Evolutionary conservation across 495 filamentous ascomycete species (phyloP), one percentile per base, ranked within the genome.

Genomic region (Penicillium crystallinum): DNA sequence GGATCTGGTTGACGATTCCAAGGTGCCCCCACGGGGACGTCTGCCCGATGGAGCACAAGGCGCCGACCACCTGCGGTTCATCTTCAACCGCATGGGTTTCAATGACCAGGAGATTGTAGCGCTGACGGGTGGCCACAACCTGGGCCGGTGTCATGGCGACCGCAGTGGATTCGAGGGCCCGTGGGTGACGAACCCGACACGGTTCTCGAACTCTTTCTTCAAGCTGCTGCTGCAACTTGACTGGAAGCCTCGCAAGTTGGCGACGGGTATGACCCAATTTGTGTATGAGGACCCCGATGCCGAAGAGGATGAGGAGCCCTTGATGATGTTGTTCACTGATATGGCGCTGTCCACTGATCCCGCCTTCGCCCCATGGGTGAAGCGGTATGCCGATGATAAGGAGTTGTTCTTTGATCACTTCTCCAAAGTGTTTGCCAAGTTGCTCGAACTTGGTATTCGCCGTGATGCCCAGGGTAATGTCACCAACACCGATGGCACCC

Each of bases 71-170:
- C 56, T 86, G 41, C 73, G 81, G 2, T 65, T 64, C 54, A 75
- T 86, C 61, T 84, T 84, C 64, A 70, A 77, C 59, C 75, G 80
- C 21, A 84, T 84, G 81, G 80, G 81, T n/a, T 84, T 84, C 68
- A 74, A 76, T 54, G 80, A 86, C 56, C 78, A 77, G 59, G 80
- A 86, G 66, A 83, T 84, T 40, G 81, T 86, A 3, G 81, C 80
- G 19, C 53, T 84, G 58, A 55, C 71, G 10, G 81, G 82, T n/a
- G 82, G 80, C 49, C 81, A 84, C 55, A 84, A 77, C 50, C 66
- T 84, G 5, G 80, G 80, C 1, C 71, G 81, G n/a, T 82, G 80
- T 61, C 81, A 84, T 57, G 62, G 50, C n/a, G 79, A 84, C 57
- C 74, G 81, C 14, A 78, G 72, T 31, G 82, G 81, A 11, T 86